phyloP scores from a whole-genome alignment of 2,329 filamentous ascomycete genomes.

The Dissoconium aciculare region DNA sequence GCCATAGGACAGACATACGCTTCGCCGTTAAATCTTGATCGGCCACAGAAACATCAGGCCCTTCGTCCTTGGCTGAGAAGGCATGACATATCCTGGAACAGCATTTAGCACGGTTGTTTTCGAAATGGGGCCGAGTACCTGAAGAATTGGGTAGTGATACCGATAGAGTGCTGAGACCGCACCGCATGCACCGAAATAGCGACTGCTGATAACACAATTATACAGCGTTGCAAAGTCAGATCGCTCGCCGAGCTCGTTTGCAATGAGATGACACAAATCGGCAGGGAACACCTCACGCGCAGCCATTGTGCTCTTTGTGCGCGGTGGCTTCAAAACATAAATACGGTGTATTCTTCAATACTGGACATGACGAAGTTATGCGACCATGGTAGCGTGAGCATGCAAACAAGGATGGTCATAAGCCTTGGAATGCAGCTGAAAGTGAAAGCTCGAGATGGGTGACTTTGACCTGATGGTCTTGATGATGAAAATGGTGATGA shows the following conservation, averaged over 20 bases:
- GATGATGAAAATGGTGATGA: slow-evolving; percentile 4
- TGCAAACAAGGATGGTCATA: no score
- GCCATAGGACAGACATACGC: slow-evolving; percentile 52
- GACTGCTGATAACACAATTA: slow-evolving; percentile 41
- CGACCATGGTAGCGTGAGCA: not conserved
- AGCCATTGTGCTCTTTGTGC: no score
- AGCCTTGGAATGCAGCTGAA: no score
- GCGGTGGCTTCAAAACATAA: not conserved
- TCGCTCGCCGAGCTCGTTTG: slow-evolving; percentile 41
- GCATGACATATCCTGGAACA: slow-evolving; percentile 31
- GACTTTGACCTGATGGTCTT: slow-evolving; percentile 2
- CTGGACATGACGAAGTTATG: slow-evolving; percentile 3
- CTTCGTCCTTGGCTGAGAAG: slow-evolving; percentile 31
- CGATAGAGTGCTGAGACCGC: slow-evolving; percentile 50
- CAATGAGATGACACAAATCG: slow-evolving; percentile 48
- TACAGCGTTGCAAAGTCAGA: slow-evolving; percentile 47
- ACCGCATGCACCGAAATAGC: slow-evolving; percentile 39
- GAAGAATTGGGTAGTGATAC: no score
- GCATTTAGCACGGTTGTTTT: no score
- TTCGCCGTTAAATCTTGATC: slow-evolving; percentile 35
- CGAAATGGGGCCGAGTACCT: no score
- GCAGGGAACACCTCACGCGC: slow-evolving; percentile 31
- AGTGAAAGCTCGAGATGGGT: no score
- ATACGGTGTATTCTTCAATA: not conserved
- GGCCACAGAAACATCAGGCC: slow-evolving; percentile 26